Percentiles rank a stretch among this genome's conserved stretches.
phyloP scores from a whole-genome alignment of 1,139 yeast species.

The Saccharomyces hybrid region DNA sequence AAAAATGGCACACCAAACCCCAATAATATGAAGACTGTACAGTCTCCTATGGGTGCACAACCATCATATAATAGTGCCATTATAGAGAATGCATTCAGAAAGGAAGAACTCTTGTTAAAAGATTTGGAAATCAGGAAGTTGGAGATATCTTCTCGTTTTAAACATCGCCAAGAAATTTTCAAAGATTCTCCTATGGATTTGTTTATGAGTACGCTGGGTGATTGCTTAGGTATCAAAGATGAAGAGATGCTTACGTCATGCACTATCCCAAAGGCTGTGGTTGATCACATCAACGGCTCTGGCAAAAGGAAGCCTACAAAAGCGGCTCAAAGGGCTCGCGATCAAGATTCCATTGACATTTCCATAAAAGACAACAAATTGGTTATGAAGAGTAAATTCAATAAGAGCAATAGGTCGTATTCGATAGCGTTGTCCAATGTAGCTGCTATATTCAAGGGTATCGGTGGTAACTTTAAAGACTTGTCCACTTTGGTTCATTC shows the following conservation, averaged over 20 bases:
- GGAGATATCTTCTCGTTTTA: slow-evolving; percentile 28
- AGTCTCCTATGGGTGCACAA: background rate
- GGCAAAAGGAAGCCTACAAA: slow-evolving; percentile 30
- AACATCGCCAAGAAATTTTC: slow-evolving; percentile 30
- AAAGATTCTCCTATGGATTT: slow-evolving; percentile 27
- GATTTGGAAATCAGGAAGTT: slow-evolving; percentile 24
- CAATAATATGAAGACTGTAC: background rate
- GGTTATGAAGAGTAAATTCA: slow-evolving; percentile 25
- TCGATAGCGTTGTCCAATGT: background rate
- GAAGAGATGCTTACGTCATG: slow-evolving; percentile 23
- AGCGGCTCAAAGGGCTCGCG: slow-evolving; percentile 28
- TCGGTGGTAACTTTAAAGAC: slow-evolving; percentile 14
- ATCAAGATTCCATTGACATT: slow-evolving; percentile 26
- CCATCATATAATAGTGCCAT: background rate
- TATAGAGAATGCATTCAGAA: background rate
- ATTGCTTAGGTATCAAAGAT: slow-evolving; percentile 28
- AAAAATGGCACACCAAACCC: background rate
- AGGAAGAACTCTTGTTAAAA: slow-evolving; percentile 26
- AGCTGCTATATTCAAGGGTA: slow-evolving; percentile 15
- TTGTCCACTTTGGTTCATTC: slow-evolving; percentile 5
- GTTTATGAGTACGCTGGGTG: slow-evolving; percentile 29
- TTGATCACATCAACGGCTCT: slow-evolving; percentile 27
- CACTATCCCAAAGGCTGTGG: slow-evolving; percentile 21
- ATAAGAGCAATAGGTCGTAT: slow-evolving; percentile 4
- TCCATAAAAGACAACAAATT: slow-evolving; percentile 21